phyloP scores from a whole-genome alignment of 495 filamentous ascomycete genomes.

The Hypoxylon subgilvum region DNA sequence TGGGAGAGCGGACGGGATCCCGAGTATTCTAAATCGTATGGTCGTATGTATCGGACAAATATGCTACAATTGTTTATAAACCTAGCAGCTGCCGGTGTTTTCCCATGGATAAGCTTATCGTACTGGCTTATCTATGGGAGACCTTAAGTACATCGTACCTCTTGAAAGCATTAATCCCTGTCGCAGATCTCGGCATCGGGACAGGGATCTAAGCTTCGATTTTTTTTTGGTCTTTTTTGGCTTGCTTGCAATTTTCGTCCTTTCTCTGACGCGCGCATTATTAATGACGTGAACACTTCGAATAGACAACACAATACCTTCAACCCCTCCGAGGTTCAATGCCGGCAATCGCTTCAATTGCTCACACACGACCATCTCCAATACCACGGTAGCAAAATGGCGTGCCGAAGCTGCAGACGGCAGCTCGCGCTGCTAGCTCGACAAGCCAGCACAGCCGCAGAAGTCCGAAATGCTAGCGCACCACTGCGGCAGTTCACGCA shows the following conservation, averaged over 20 bases:
- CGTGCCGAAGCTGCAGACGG: conserved; percentile 42
- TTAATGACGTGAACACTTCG: conserved; percentile 35
- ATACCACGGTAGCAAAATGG: conserved; percentile 35
- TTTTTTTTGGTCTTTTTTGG: conserved; percentile 17
- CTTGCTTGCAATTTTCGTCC: background rate
- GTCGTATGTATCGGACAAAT: too few relatives aligned
- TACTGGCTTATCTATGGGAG: too few relatives aligned
- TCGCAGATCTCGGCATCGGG: conserved; percentile 8
- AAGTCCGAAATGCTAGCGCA: conserved; percentile 29
- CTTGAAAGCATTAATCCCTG: too few relatives aligned
- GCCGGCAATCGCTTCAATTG: background rate
- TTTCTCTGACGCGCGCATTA: conserved; percentile 22
- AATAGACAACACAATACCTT: conserved; percentile 1
- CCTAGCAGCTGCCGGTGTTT: too few relatives aligned
- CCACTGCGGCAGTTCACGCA: conserved; percentile 19
- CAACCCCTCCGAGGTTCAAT: background rate
- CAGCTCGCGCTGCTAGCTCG: conserved; percentile 41
- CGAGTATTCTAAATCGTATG: conserved; percentile 54
- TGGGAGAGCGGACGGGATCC: conserved; percentile 59
- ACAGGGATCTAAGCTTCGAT: conserved; percentile 24
- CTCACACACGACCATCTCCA: background rate
- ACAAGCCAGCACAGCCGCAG: conserved; percentile 24
- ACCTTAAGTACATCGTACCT: background rate
- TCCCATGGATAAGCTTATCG: too few relatives aligned
- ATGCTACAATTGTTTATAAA: too few relatives aligned